Evolutionary conservation across 768 basidiomycete genomes (phyloP).

Genomic region (Coprinopsis cinerea): DNA sequence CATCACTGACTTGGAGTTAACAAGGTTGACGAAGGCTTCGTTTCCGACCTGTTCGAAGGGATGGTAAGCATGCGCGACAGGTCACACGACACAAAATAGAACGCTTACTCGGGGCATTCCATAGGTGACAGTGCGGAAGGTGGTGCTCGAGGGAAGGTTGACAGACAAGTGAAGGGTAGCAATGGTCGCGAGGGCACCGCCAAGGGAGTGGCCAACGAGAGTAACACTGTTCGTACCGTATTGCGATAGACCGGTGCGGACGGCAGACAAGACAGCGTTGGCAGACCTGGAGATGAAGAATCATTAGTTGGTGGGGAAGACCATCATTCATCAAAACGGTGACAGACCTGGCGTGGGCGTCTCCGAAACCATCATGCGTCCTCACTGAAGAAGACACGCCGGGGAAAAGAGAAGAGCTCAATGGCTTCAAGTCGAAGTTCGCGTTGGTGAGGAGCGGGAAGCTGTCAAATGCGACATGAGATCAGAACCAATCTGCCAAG

Average conservation of each 20-base stretch:
- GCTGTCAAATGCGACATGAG: constrained; percentile 21
- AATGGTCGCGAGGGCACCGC: constrained; percentile 48
- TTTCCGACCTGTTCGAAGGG: constrained; percentile 34
- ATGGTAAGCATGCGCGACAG: background rate
- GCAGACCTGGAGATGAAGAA: constrained; percentile 27
- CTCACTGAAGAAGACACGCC: constrained; percentile 37
- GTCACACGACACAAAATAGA: background rate
- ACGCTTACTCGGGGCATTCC: constrained; percentile 40
- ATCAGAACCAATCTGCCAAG: background rate
- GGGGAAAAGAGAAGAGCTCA: constrained; percentile 49
- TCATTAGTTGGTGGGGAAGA: background rate
- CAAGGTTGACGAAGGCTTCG: constrained; percentile 39
- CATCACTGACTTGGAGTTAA: constrained; percentile 39
- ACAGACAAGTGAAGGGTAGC: constrained; percentile 42
- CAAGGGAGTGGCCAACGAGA: constrained; percentile 25
- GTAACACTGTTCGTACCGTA: constrained; percentile 27
- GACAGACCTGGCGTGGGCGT: constrained; percentile 36
- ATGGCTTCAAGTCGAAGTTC: constrained; percentile 31
- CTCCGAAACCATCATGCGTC: constrained; percentile 51
- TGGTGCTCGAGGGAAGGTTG: constrained; percentile 34
- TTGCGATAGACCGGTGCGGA: constrained; percentile 9
- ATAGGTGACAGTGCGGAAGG: constrained; percentile 39
- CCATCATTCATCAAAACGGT: background rate
- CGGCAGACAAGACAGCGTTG: constrained; percentile 23
- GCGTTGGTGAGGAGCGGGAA: constrained; percentile 46